Evolutionary conservation across 2,329 filamentous ascomycete genomes (phyloP).

Genomic region (Hypoxylon sp.): DNA sequence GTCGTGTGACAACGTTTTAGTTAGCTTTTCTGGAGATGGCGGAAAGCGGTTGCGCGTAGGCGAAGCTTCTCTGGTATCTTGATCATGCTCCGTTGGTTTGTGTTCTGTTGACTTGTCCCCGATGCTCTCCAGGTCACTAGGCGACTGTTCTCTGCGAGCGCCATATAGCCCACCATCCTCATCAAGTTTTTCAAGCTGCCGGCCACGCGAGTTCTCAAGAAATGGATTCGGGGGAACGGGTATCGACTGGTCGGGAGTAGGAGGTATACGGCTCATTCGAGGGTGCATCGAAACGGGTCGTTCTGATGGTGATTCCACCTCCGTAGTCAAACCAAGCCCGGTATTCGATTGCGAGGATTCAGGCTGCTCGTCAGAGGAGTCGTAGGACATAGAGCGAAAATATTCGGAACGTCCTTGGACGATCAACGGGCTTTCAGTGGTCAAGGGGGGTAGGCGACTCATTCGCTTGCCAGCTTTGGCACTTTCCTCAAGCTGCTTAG

Average conservation of each 20-base stretch:
- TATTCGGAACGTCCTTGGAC: constrained; percentile 82
- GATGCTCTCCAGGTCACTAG: constrained; percentile 64
- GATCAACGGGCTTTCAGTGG: constrained; percentile 84
- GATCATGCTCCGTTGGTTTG: constrained; percentile 53
- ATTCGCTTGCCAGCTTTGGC: constrained; percentile 81
- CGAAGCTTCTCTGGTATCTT: constrained; percentile 56
- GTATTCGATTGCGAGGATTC: constrained; percentile 57
- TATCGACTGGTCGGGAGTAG: constrained; percentile 63
- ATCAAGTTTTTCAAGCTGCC: constrained; percentile 58
- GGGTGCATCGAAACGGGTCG: constrained; percentile 83
- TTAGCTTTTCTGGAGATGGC: constrained; percentile 62
- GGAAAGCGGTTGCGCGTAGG: constrained; percentile 54
- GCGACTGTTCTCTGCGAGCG: constrained; percentile 71
- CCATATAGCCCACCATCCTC: constrained; percentile 64
- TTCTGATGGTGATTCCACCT: constrained; percentile 68
- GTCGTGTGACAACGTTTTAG: constrained; percentile 64
- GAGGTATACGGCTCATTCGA: constrained; percentile 75
- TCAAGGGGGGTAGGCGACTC: constrained; percentile 87
- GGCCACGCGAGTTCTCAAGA: constrained; percentile 59
- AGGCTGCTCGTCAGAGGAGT: constrained; percentile 67
- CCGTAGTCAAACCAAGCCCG: constrained; percentile 66
- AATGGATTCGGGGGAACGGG: constrained; percentile 62
- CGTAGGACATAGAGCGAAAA: constrained; percentile 81
- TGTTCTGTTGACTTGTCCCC: constrained; percentile 43
- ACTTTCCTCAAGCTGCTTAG: constrained; percentile 86